phyloP scores from a whole-genome alignment of 225 moss, liverwort and hornwort species.

The Neckera pumila region DNA sequence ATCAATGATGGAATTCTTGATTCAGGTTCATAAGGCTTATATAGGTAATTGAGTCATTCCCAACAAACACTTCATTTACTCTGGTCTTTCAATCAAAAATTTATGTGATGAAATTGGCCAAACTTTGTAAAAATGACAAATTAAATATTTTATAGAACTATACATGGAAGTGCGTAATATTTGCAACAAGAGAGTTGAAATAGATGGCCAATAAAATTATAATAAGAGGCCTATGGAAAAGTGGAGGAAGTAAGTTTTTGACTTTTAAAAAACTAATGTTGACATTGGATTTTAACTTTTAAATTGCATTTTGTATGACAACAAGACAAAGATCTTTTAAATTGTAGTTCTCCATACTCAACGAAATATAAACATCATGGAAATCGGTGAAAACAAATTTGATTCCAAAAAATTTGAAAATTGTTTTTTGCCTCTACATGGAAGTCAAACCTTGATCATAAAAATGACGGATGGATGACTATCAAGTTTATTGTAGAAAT shows the following conservation, averaged over 20 bases:
- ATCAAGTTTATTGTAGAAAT: background rate
- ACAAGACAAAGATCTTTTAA: background rate
- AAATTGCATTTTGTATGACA: background rate
- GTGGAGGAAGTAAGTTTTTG: rapidly evolving
- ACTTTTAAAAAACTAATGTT: background rate
- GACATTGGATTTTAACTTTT: background rate
- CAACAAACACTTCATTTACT: background rate
- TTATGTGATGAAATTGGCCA: rapidly evolving
- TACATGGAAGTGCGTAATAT: background rate
- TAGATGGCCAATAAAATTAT: background rate
- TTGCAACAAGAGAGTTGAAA: background rate
- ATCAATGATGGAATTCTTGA: background rate
- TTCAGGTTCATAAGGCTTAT: background rate
- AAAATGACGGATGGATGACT: rapidly evolving
- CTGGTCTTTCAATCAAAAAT: rapidly evolving
- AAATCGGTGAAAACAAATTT: rapidly evolving
- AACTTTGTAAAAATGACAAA: background rate
- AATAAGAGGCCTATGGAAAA: background rate
- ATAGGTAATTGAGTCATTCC: background rate
- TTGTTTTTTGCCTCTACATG: rapidly evolving
- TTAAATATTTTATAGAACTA: rapidly evolving
- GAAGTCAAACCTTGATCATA: rapidly evolving
- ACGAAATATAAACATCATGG: rapidly evolving
- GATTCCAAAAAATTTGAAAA: rapidly evolving
- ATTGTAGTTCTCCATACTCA: background rate